phyloP scores from a whole-genome alignment of 1,284 basidiomycete species.

The Boletus sp. region DNA sequence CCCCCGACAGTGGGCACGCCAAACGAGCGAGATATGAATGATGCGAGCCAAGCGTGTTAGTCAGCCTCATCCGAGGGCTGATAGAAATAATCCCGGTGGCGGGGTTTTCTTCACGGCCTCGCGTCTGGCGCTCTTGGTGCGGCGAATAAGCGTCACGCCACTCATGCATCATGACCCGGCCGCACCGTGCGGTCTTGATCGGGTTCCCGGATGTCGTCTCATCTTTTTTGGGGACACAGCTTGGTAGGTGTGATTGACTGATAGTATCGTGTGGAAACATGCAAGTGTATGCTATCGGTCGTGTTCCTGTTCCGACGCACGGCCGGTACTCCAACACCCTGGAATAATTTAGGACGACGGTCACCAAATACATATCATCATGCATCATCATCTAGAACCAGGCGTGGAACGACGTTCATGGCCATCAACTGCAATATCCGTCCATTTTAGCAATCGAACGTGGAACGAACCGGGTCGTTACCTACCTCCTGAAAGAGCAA shows the following conservation, averaged over 20 bases:
- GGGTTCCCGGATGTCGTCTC: neutral
- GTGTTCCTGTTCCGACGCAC: constrained; percentile 2
- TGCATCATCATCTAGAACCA: constrained; percentile 82
- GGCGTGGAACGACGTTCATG: constrained; percentile 88
- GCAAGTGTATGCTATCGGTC: neutral
- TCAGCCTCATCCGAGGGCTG: neutral
- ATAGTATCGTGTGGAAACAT: constrained; percentile 8
- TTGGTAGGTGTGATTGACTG: constrained; percentile 7
- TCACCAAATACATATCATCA: constrained; percentile 12
- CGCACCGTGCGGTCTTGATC: constrained; percentile 3
- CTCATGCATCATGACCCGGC: constrained; percentile 22
- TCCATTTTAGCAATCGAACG: constrained; percentile 1
- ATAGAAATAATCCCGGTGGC: constrained; percentile 1
- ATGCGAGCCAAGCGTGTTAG: neutral
- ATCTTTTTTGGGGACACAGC: constrained; percentile 17
- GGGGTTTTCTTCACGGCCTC: neutral
- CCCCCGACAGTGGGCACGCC: too few species aligned
- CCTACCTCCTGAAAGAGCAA: constrained; percentile 93
- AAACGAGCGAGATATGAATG: neutral
- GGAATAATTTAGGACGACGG: neutral
- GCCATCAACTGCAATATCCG: constrained; percentile 70
- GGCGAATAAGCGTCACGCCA: constrained; percentile 18
- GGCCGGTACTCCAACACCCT: constrained; percentile 4
- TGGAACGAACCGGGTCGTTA: constrained; percentile 3
- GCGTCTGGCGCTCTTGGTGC: constrained; percentile 3